Evolutionary conservation across 768 basidiomycete genomes (phyloP), one percentile per base, ranked within the genome.

Genomic region (Mycena vulgaris): DNA sequence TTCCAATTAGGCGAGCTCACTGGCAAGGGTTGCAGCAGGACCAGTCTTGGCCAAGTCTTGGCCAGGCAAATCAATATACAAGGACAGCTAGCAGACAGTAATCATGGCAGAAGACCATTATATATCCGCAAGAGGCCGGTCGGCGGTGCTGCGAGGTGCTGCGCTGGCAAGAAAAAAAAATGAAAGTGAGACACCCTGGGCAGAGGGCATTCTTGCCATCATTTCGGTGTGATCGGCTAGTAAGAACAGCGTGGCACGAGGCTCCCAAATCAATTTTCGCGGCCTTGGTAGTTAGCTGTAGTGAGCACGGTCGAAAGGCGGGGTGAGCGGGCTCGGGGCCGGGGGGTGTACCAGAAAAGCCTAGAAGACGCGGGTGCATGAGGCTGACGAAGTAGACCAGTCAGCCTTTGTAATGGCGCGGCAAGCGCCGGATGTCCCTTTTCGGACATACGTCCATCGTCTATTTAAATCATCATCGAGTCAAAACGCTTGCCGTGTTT

Each of bases 171-270:
- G 40, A n/a, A 27, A 49, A 51, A 63, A 27, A 47, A 27, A 35
- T 17, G 27, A n/a, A n/a, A n/a, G n/a, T n/a, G 35, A 33, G 37
- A 53, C 51, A 65, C 33, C 63, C 51, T 64, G 63, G 68, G 68
- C 39, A 52, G 17, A 60, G 68, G 68, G 63, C 33, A 64, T 63
- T 57, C 21, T 16, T 8, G 31, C 68, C 68, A 69, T 69, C 68
- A 64, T 42, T 69, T 64, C 68, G 68, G 40, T 60, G 49, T 69
- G 68, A 69, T 69, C 68, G 68, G 68, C 68, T 25, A 49, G 31
- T 11, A 23, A 23, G 21, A 21, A 55, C 68, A 63, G 68, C 62
- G 49, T 69, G 68, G 61, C 58, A 70, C 28, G 69, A 57, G 60
- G 60, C 53, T 68, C 52, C 35, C 55, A 9, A 49, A 56, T 65